Evolutionary conservation across 495 filamentous ascomycete genomes (phyloP).

Genomic region (Neurospora terricola): DNA sequence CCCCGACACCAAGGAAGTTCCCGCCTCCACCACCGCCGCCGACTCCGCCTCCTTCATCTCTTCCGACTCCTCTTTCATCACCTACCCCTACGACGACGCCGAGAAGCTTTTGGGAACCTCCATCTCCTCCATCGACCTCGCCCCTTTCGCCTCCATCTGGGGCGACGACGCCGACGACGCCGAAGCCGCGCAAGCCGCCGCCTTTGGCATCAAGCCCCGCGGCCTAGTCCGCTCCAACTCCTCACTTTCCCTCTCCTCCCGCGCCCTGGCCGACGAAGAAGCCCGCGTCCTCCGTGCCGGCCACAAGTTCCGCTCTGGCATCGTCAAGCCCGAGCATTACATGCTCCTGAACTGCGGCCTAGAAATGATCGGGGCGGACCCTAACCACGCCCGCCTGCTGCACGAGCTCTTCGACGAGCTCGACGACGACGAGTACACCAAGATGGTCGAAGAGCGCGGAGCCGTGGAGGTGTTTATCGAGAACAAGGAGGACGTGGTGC

Average conservation of each 20-base stretch:
- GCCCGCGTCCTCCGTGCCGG: constrained; percentile 77
- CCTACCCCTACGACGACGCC: constrained; percentile 24
- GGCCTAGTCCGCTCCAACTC: constrained; percentile 60
- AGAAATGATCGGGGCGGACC: constrained; percentile 42
- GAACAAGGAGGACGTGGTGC: constrained; percentile 38
- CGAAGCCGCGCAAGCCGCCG: constrained; percentile 27
- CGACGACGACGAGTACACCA: constrained; percentile 47
- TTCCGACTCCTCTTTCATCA: constrained; percentile 16
- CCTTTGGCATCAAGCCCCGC: constrained; percentile 21
- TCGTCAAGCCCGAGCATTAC: constrained; percentile 37
- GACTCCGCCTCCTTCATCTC: constrained; percentile 8
- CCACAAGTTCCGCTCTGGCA: constrained; percentile 62
- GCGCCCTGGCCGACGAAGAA: constrained; percentile 77
- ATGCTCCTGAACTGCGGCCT: constrained; percentile 29
- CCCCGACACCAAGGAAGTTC: constrained; percentile 65
- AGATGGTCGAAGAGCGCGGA: constrained; percentile 44
- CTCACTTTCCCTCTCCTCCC: constrained; percentile 69
- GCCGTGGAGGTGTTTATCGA: constrained; percentile 51
- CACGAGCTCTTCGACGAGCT: constrained; percentile 54
- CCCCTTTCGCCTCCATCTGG: constrained; percentile 6
- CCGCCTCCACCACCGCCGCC: constrained; percentile 12
- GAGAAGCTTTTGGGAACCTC: constrained; percentile 9
- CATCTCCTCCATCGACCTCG: not conserved
- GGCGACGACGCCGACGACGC: constrained; percentile 29
- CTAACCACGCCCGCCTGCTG: constrained; percentile 45